Evolutionary conservation across 2,329 filamentous ascomycete genomes (phyloP).

Genomic region (Xylaria hypoxylon): DNA sequence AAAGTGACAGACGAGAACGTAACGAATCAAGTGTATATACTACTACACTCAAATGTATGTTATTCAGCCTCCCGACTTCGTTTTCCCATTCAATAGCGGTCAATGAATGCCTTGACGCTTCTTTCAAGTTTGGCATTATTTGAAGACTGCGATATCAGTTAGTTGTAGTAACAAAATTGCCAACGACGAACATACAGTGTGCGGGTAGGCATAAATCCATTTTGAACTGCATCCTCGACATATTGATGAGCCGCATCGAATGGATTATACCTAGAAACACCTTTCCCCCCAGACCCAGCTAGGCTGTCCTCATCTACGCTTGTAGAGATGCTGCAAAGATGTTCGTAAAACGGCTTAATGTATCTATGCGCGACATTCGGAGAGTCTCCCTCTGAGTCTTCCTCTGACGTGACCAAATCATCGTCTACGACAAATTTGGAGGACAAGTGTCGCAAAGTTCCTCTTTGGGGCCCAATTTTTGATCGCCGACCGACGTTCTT

Average conservation of each 20-base stretch:
- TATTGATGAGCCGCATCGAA: conserved; percentile 39
- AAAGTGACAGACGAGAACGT: conserved; percentile 29
- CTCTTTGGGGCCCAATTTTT: conserved; percentile 30
- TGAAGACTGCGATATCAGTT: conserved; percentile 42
- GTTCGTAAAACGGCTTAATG: conserved; percentile 42
- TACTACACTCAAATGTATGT: conserved; percentile 39
- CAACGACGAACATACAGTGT: conserved; percentile 43
- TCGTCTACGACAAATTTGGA: conserved; percentile 46
- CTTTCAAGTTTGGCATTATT: conserved; percentile 37
- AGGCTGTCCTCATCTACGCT: conserved; percentile 8
- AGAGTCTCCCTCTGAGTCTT: conserved; percentile 12
- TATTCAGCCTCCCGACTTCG: conserved; percentile 45
- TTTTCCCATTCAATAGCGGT: conserved; percentile 43
- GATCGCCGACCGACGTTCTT: conserved; percentile 29
- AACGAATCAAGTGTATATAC: conserved; percentile 40
- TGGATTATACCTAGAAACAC: conserved; percentile 33
- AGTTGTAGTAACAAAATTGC: conserved; percentile 19
- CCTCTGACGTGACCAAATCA: conserved; percentile 25
- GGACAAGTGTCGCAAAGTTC: conserved; percentile 34
- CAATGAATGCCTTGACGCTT: conserved; percentile 36
- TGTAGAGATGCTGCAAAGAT: conserved; percentile 29
- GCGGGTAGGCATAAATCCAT: conserved; percentile 35
- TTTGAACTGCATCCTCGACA: conserved; percentile 40
- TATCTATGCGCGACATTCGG: conserved; percentile 29
- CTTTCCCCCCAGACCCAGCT: conserved; percentile 14